A percentile compares a stretch with the other conserved stretches of the same genome.
These are phyloP conservation scores for Solanum virginianum DNA, from an alignment of 257 asterid genomes.

Conservation along the genomic window DNA sequence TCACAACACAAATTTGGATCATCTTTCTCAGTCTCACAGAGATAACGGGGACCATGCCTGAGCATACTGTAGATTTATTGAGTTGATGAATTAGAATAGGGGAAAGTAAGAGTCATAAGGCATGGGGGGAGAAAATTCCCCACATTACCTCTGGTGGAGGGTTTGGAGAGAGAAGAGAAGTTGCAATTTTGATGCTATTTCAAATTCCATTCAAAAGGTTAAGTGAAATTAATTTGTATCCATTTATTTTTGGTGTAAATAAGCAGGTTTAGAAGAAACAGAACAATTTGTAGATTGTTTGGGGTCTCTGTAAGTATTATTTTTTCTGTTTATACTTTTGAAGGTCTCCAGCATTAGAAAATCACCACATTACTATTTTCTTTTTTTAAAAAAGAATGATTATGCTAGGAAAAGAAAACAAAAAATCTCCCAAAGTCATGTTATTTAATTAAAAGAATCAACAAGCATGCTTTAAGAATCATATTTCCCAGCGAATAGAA, in stretches of 20 bases:
- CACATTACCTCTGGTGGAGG: background rate
- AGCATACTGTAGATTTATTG: background rate
- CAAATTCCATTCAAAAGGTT: background rate
- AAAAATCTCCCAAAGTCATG: background rate
- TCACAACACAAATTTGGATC: too few relatives aligned
- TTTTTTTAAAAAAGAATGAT: background rate
- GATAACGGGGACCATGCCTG: background rate
- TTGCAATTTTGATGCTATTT: background rate
- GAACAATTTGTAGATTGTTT: background rate
- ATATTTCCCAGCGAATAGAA: background rate
- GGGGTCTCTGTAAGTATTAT: background rate
- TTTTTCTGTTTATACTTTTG: background rate
- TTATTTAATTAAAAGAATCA: background rate
- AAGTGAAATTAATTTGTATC: background rate
- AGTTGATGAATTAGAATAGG: background rate
- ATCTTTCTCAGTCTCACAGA: too few relatives aligned
- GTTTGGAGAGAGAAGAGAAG: background rate
- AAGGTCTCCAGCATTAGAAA: background rate
- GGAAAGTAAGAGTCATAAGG: background rate
- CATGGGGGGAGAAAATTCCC: background rate
- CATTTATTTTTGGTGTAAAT: background rate
- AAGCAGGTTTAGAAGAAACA: background rate
- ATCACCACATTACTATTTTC: background rate
- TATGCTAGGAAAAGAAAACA: background rate
- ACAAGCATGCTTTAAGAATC: background rate